Base-by-base conservation (phyloP, 2,329 filamentous ascomycete species). In the Cercospora nicotianae region DNA sequence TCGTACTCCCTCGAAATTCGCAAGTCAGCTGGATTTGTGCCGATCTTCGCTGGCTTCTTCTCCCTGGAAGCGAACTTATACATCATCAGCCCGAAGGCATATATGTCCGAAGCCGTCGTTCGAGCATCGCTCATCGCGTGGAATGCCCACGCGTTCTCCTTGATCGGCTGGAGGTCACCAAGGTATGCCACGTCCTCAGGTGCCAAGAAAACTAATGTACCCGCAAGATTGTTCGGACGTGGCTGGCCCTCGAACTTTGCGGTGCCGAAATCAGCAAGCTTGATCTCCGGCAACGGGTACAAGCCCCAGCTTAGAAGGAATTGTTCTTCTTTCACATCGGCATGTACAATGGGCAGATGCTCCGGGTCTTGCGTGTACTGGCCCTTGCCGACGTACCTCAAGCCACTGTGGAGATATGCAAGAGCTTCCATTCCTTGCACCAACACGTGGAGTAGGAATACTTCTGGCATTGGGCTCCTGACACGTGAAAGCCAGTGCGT, bases 41-140 rank as follows among this genome's bases (percentile, higher is more conserved):
- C 68, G 28, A 67, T 63, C 4, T 12, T 26, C 3, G 60, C 31
- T 2, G 59, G 57, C 8, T 42, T 23, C 3, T 8, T 36, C 9
- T 67, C 64, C 26, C 36, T 65, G 3, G 53, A 48, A 3, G 66
- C 68, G 26, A 72, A 60, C 61, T 58, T 57, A 45, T 68, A 68
- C n/a, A 72, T 66, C n/a, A 71, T 67, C 20, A 71, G 67, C 10
- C 71, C 72, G 30, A 74, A 64, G 28, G 63, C 60, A 33, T 69
- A 74, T 18, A 73, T 64, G 42, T 73, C 72, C 0, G 62, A 26
- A 0, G 67, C 69, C 1, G 64, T 60, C 0, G 66, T 71, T 9
- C 66, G 61, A 33, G 39, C 39, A 36, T 63, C 42, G 28, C 51
- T 23, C 60, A 63, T 63, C 5, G 45, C 42, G 13, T 63, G 16